Conservation (phyloP, 768 basidiomycete genomes). For the Nidularia sp. region DNA sequence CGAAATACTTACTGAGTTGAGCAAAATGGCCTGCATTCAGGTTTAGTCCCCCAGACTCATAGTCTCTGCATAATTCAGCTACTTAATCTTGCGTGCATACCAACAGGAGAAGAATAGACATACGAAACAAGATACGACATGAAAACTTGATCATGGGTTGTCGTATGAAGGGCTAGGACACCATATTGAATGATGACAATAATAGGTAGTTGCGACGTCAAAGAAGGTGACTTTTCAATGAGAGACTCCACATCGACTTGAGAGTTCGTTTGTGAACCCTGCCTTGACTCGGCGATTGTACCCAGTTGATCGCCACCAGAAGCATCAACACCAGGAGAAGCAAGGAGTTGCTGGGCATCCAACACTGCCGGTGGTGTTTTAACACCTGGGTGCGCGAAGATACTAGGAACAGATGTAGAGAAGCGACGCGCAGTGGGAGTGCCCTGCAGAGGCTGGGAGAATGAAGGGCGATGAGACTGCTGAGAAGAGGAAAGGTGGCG, state of each 20-base stretch:
- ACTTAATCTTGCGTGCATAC: background rate
- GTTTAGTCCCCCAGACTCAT: constrained; percentile 83
- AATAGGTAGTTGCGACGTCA: constrained; percentile 74
- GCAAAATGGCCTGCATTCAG: constrained; percentile 91
- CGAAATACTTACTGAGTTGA: constrained; percentile 63
- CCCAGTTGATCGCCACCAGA: constrained; percentile 34
- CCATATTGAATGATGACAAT: constrained; percentile 90
- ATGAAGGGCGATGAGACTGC: constrained; percentile 23
- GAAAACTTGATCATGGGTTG: constrained; percentile 89
- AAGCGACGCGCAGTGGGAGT: constrained; percentile 45
- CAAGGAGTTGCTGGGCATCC: constrained; percentile 64
- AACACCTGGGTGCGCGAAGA: constrained; percentile 83
- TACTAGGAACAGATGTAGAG: constrained; percentile 61
- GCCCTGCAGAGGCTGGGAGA: constrained; percentile 26
- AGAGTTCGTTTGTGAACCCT: constrained; percentile 21
- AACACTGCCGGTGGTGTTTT: constrained; percentile 71
- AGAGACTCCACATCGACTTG: constrained; percentile 33
- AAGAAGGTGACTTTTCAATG: constrained; percentile 55
- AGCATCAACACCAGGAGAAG: constrained; percentile 33
- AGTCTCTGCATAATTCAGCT: constrained; percentile 45
- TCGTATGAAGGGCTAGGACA: constrained; percentile 81
- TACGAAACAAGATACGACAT: constrained; percentile 88
- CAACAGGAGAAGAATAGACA: constrained; percentile 20
- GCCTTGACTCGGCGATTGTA: constrained; percentile 48
- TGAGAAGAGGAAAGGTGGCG: constrained; percentile 13